A percentile compares a stretch with the other conserved stretches of the same genome.
Evolutionary conservation across 2,329 filamentous ascomycete species (phyloP).

Genomic region (Ilyonectria robusta): DNA sequence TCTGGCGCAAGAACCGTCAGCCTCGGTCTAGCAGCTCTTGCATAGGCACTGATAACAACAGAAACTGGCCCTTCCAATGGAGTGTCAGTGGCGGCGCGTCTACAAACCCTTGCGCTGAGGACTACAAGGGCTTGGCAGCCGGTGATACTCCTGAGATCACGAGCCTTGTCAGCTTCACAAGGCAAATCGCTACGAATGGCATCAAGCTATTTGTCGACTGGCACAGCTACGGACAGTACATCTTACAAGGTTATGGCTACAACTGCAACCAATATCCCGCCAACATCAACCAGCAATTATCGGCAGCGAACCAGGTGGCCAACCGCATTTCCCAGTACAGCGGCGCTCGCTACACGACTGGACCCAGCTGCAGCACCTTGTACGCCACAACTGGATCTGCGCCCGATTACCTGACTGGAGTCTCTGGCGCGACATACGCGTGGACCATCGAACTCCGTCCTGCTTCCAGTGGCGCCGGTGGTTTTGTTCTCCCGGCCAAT

Average conservation of each 20-base stretch:
- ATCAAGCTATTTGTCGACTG: slow-evolving; percentile 76
- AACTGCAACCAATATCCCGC: slow-evolving; percentile 61
- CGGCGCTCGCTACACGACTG: slow-evolving; percentile 47
- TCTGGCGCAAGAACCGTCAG: slow-evolving; percentile 75
- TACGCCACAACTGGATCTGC: slow-evolving; percentile 67
- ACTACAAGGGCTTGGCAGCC: slow-evolving; percentile 60
- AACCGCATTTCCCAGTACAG: slow-evolving; percentile 25
- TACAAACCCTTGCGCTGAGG: slow-evolving; percentile 65
- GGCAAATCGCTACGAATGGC: slow-evolving; percentile 53
- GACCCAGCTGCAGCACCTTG: slow-evolving; percentile 72
- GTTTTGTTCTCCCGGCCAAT: slow-evolving; percentile 59
- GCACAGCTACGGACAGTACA: slow-evolving; percentile 74
- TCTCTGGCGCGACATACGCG: slow-evolving; percentile 57
- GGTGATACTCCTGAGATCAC: slow-evolving; percentile 67
- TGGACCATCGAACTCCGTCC: slow-evolving; percentile 58
- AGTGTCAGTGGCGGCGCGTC: slow-evolving; percentile 63
- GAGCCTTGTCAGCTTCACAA: slow-evolving; percentile 56
- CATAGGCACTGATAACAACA: slow-evolving; percentile 69
- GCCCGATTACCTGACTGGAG: slow-evolving; percentile 61
- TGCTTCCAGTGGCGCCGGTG: slow-evolving; percentile 50
- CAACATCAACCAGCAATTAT: slow-evolving; percentile 61
- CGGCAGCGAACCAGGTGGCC: slow-evolving; percentile 55
- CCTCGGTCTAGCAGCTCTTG: slow-evolving; percentile 57
- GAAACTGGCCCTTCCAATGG: slow-evolving; percentile 73
- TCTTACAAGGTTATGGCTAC: slow-evolving; percentile 72